Conservation (phyloP, 345 rosid genomes). For the Boechera divaricarpa region DNA sequence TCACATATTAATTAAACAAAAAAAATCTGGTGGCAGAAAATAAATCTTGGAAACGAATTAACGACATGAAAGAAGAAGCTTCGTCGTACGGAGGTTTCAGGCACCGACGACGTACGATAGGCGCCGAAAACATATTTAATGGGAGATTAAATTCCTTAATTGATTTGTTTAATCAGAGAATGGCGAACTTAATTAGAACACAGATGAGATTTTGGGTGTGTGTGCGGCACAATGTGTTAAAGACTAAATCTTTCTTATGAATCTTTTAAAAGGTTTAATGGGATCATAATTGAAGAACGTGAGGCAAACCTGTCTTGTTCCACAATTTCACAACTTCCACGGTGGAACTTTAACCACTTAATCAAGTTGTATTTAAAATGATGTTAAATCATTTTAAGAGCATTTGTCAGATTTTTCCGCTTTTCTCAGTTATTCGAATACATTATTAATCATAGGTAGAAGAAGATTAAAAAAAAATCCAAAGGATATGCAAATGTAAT, state of each 20-base stretch:
- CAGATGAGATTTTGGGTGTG: conserved; percentile 25
- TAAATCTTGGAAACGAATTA: conserved; percentile 5
- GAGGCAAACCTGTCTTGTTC: conserved; percentile 43
- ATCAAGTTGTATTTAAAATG: conserved; percentile 9
- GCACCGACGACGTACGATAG: conserved; percentile 44
- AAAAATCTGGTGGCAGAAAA: conserved; percentile 27
- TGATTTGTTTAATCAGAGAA: conserved; percentile 21
- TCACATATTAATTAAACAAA: not conserved
- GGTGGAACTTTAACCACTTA: conserved; percentile 38
- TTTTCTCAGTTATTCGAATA: conserved; percentile 11
- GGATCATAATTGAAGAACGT: conserved; percentile 46
- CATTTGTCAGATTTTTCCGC: not conserved
- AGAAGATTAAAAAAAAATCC: not conserved
- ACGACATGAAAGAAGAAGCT: conserved; percentile 38
- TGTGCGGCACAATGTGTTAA: conserved; percentile 32
- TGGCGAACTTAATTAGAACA: conserved; percentile 14
- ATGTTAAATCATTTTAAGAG: not conserved
- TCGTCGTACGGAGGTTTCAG: conserved; percentile 43
- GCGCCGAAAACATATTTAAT: conserved; percentile 1
- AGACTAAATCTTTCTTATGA: conserved; percentile 17
- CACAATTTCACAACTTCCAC: conserved; percentile 34
- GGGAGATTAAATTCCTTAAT: conserved; percentile 1
- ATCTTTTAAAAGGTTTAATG: conserved; percentile 25
- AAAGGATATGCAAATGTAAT: conserved; percentile 22
- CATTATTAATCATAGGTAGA: conserved; percentile 1